These are phyloP conservation scores for Ganoderma resinaceum DNA, from an alignment of 1,284 basidiomycete genomes.

Conservation along the genomic window DNA sequence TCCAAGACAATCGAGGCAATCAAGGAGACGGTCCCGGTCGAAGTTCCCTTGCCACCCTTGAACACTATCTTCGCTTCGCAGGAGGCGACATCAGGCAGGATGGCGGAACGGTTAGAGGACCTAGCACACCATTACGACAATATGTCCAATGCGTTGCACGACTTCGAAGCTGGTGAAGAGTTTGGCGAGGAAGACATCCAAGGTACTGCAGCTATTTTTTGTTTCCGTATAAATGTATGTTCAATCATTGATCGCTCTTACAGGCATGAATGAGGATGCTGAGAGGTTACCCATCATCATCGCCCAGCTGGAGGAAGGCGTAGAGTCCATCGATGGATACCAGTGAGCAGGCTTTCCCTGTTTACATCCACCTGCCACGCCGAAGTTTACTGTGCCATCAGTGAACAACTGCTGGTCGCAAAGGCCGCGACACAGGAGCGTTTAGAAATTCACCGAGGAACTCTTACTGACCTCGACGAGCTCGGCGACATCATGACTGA, in stretches of 20 bases:
- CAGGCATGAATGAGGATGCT: constrained; percentile 81
- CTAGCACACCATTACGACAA: constrained; percentile 76
- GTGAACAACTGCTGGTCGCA: constrained; percentile 55
- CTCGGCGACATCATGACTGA: constrained; percentile 79
- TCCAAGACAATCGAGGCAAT: constrained; percentile 60
- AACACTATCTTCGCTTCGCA: constrained; percentile 60
- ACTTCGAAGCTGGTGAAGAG: constrained; percentile 68
- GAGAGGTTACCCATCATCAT: constrained; percentile 78
- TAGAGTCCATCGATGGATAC: constrained; percentile 54
- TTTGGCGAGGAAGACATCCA: constrained; percentile 73
- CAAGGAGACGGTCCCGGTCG: constrained; percentile 55
- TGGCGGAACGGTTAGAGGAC: constrained; percentile 78
- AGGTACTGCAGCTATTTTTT: constrained; percentile 46
- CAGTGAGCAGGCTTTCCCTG: constrained; percentile 54
- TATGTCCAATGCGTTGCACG: constrained; percentile 70
- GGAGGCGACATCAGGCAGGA: constrained; percentile 60
- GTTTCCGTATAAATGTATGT: no score
- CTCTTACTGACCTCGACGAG: constrained; percentile 72
- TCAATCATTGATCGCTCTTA: constrained; percentile 13
- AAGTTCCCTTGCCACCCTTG: constrained; percentile 48
- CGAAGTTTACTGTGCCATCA: constrained; percentile 32
- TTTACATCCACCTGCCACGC: background rate
- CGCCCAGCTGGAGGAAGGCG: constrained; percentile 68
- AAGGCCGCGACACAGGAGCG: constrained; percentile 53
- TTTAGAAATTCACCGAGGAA: constrained; percentile 53